These are phyloP conservation scores for Luffa aegyptiaca DNA, from an alignment of 306 rosid species.

Conservation along the genomic window DNA sequence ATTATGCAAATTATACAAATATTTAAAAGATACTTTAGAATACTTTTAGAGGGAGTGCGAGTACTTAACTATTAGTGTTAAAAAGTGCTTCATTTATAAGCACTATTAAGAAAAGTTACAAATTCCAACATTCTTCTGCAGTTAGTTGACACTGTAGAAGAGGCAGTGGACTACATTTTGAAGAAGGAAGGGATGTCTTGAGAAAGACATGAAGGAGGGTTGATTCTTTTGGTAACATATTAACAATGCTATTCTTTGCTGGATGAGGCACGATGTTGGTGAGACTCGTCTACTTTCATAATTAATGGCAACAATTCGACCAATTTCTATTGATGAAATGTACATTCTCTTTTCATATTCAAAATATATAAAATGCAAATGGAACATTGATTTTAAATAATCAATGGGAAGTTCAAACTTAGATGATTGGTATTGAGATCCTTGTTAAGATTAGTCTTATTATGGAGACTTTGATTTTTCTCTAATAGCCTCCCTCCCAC, in stretches of 20 bases:
- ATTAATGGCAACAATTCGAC: neutral
- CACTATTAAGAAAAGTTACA: neutral
- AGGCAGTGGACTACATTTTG: slow-evolving; percentile 30
- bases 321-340: neutral
- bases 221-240: neutral
- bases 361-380: no score
- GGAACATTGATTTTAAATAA: no score
- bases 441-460: no score
- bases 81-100: neutral
- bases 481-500: no score
- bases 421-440: no score
- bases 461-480: no score
- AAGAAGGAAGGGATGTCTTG: slow-evolving; percentile 17
- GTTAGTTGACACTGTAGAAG: slow-evolving; percentile 31
- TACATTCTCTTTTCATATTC: neutral
- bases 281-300: neutral
- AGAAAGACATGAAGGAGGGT: neutral
- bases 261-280: neutral
- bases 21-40: neutral
- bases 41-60: neutral
- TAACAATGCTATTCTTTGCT: neutral
- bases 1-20: neutral
- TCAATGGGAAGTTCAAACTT: no score
- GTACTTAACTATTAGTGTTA: neutral
- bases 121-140: neutral